Conservation (phyloP, 1,284 basidiomycete genomes). For the Sanghuangporus baumii region DNA sequence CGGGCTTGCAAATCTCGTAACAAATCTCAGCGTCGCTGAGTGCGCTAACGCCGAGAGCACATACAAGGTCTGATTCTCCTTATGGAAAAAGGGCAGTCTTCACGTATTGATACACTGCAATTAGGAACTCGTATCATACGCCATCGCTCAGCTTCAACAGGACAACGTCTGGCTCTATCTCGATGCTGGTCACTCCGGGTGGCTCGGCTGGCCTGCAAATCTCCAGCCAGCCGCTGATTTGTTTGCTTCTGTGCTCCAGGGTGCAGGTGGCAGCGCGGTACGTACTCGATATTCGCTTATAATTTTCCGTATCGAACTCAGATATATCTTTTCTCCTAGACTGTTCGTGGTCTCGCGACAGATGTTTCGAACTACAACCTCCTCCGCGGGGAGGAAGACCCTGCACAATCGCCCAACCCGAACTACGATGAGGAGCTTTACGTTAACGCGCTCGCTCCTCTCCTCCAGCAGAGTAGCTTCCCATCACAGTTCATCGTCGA, state of each 20-base stretch:
- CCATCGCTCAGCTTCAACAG: constrained; percentile 20
- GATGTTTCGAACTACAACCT: constrained; percentile 22
- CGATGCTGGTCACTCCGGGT: constrained; percentile 22
- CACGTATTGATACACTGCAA: not conserved
- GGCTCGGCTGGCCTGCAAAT: constrained; percentile 23
- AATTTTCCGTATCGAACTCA: not conserved
- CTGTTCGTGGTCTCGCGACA: constrained; percentile 15
- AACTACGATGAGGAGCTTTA: constrained; percentile 23
- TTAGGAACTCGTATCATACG: constrained; percentile 20
- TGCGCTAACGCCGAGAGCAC: constrained; percentile 20
- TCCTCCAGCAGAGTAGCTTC: constrained; percentile 19
- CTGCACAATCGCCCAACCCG: constrained; percentile 20
- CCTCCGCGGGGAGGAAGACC: constrained; percentile 20
- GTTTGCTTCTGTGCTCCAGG: constrained; percentile 19
- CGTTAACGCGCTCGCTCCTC: constrained; percentile 21
- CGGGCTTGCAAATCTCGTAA: constrained; percentile 21
- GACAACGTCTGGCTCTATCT: constrained; percentile 23
- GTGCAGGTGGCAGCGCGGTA: constrained; percentile 16
- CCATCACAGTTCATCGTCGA: constrained; percentile 22
- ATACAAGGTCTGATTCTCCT: constrained; percentile 18
- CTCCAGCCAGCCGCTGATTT: constrained; percentile 21
- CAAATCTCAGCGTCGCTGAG: constrained; percentile 19
- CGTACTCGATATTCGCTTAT: not conserved
- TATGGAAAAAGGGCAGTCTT: not conserved
- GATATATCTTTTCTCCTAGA: not conserved